Conservation (phyloP, 2,329 filamentous ascomycete species). For the Penicillium sp. region DNA sequence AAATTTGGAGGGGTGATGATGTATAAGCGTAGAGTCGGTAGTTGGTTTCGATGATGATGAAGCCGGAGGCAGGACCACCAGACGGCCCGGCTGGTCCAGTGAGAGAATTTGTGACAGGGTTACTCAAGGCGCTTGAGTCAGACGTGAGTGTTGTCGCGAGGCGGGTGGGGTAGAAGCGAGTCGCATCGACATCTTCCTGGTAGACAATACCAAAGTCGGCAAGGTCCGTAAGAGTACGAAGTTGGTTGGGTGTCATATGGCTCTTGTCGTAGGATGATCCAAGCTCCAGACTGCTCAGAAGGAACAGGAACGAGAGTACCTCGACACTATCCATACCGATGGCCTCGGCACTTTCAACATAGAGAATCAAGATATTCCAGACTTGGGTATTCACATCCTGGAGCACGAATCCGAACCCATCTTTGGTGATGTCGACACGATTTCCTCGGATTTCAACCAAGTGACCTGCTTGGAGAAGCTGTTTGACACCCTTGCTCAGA, state of each 20-base stretch:
- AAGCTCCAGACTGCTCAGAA: slow-evolving; percentile 88
- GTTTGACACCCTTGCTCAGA: slow-evolving; percentile 76
- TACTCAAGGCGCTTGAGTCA: slow-evolving; percentile 69
- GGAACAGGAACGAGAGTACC: slow-evolving; percentile 92
- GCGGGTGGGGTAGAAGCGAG: slow-evolving; percentile 80
- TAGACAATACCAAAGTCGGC: slow-evolving; percentile 93
- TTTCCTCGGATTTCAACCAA: slow-evolving; percentile 66
- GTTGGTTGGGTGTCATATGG: slow-evolving; percentile 76
- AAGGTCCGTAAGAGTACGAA: slow-evolving; percentile 85
- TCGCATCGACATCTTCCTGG: slow-evolving; percentile 47
- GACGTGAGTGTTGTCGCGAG: slow-evolving; percentile 89
- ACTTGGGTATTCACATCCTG: slow-evolving; percentile 96
- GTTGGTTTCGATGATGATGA: slow-evolving; percentile 96
- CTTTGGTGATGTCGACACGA: slow-evolving; percentile 76
- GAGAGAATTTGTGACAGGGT: slow-evolving; percentile 67
- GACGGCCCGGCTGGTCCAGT: slow-evolving; percentile 34
- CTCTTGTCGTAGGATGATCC: slow-evolving; percentile 87
- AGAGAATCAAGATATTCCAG: slow-evolving; percentile 91
- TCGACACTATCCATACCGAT: slow-evolving; percentile 84
- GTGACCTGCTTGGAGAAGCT: slow-evolving; percentile 74
- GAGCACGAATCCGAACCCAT: slow-evolving; percentile 89
- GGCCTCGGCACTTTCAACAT: slow-evolving; percentile 77
- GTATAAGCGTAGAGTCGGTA: slow-evolving; percentile 98
- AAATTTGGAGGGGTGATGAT: slow-evolving; percentile 87
- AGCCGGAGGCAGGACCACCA: slow-evolving; percentile 54